Evolutionary conservation across 164 flowering plant genomes (phyloP), one percentile per base, ranked within the genome.

Genomic region (Houttuynia cordata): DNA sequence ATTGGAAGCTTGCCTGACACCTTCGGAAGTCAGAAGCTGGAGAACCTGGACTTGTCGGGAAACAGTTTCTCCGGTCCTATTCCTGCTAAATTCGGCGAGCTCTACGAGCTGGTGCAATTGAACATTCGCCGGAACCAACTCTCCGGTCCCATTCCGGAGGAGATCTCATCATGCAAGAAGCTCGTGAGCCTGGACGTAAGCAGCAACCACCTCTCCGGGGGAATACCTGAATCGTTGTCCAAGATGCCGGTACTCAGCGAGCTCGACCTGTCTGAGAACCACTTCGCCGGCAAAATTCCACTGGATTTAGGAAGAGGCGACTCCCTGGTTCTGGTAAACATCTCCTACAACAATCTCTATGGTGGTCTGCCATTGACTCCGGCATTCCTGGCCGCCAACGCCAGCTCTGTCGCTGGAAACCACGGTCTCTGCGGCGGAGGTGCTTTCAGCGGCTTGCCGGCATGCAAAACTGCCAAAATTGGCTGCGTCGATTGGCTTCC

Each of bases 311-410:
- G 88, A 0, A 52, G 60, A n/a, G 73, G 77, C 13, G 80, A 74
- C 24, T 83, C 98, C 0, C 82, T 86, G 13, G 81, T 82, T 42
- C 70, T 78, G 57, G 80, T 88, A 20, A 91, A 88, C 62, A 62
- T 91, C 51, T 88, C 96, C 2, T 72, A 85, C 73, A 91, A 88
- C 59, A 75, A 72, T 54, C 67, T 91, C 56, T 74, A 70, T 12
- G 96, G 95, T 9, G 64, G 70, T 34, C 68, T 88, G 49, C 96
- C 97, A 10, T 59, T 74, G 8, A 81, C 88, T 6, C 95, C 81
- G 47, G 88, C 83, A 0, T 91, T 91, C 62, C 69, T 83, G 13
- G 84, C 81, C 21, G 84, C 88, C 21, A 85, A 83, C 42, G 73
- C 83, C 0, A 83, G 77, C 60, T 76, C 87, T 0, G 83, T 91